A percentile compares a stretch with the other conserved stretches of the same genome.
phyloP scores from a whole-genome alignment of 345 rosid species.

The Physaria fendleri region DNA sequence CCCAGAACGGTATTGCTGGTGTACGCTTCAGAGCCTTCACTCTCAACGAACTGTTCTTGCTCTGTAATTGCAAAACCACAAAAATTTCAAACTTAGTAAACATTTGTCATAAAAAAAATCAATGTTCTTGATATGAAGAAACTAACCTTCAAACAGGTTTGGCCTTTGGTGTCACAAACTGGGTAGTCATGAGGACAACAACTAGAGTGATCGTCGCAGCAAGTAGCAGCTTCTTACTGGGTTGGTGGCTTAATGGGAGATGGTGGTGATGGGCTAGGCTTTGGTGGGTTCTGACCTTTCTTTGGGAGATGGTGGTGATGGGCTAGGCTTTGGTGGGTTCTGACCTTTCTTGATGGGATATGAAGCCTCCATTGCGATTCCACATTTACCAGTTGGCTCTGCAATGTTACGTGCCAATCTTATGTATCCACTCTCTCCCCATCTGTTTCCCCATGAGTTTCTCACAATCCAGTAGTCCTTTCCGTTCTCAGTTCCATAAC shows the following conservation, averaged over 20 bases:
- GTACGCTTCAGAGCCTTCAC: slow-evolving; percentile 74
- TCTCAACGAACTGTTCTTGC: slow-evolving; percentile 70
- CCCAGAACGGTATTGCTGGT: slow-evolving; percentile 69
- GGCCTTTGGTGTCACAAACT: slow-evolving; percentile 46
- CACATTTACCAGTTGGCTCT: slow-evolving; percentile 59
- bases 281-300: slow-evolving; percentile 82
- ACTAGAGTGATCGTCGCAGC: slow-evolving; percentile 73
- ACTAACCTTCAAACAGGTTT: slow-evolving; percentile 68
- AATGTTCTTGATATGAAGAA: background rate
- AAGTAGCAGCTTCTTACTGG: slow-evolving; percentile 67
- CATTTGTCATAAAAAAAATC: background rate
- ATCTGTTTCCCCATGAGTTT: slow-evolving; percentile 76
- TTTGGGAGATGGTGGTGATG: slow-evolving; percentile 89
- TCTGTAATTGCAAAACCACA: slow-evolving; percentile 55
- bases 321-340: slow-evolving; percentile 96
- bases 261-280: slow-evolving; percentile 96
- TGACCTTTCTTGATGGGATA: slow-evolving; percentile 74
- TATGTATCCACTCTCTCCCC: slow-evolving; percentile 86
- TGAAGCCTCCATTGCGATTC: slow-evolving; percentile 79
- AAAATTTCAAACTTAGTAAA: slow-evolving; percentile 1
- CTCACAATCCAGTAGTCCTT: slow-evolving; percentile 73
- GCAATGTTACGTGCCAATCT: slow-evolving; percentile 59
- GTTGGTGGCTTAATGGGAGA: slow-evolving; percentile 72
- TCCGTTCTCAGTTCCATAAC: slow-evolving; percentile 80
- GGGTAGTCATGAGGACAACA: slow-evolving; percentile 93